phyloP scores from a whole-genome alignment of 306 rosid species.

The Sphenostylis stenocarpa region DNA sequence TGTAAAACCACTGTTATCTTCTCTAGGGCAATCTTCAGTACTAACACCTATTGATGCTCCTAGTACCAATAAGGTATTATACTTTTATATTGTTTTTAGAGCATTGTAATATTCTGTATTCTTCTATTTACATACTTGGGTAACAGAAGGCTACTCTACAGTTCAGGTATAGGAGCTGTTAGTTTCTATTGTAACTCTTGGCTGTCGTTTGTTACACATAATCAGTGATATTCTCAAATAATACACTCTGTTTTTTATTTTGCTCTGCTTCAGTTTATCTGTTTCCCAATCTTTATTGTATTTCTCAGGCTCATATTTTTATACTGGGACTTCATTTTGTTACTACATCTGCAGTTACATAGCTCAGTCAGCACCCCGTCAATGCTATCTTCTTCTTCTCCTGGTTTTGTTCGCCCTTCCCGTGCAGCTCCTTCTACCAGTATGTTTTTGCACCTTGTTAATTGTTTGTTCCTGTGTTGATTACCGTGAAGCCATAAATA shows the following conservation, averaged over 20 bases:
- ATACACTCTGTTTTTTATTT: not conserved
- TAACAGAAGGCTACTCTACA: not conserved
- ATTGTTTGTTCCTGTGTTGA: not conserved
- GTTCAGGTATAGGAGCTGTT: not conserved
- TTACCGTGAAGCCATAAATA: not conserved
- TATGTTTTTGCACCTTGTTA: conserved; percentile 39
- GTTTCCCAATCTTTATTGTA: not conserved
- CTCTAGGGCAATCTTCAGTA: conserved; percentile 59
- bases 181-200: not conserved
- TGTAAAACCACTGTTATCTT: conserved; percentile 57
- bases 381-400: conserved; percentile 66
- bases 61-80: conserved; percentile 60
- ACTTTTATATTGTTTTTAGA: not conserved
- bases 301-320: not conserved
- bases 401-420: conserved; percentile 77
- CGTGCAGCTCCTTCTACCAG: conserved; percentile 76
- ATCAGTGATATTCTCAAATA: not conserved
- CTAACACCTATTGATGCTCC: conserved; percentile 55
- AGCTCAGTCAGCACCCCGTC: conserved; percentile 46
- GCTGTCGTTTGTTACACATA: not conserved
- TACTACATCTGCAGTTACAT: conserved; percentile 55
- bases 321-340: not conserved
- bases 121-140: not conserved
- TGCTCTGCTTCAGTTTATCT: not conserved
- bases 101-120: conserved; percentile 6